These are phyloP conservation scores for Dactylonectria estremocensis DNA, from an alignment of 2,329 filamentous ascomycete species.

Conservation along the genomic window DNA sequence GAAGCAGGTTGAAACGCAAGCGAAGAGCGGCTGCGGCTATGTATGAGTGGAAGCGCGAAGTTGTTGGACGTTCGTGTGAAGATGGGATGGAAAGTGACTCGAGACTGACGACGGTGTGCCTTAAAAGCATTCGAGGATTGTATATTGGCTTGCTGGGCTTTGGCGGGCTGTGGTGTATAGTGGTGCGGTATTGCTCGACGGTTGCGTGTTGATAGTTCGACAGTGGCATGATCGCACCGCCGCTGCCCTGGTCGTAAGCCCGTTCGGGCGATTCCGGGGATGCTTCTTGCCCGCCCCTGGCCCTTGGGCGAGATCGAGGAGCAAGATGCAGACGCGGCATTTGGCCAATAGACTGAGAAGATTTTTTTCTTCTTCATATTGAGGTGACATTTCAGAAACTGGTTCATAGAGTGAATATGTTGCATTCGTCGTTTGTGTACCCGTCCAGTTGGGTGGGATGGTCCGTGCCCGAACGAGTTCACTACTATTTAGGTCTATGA, in stretches of 20 bases:
- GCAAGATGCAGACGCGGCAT: background rate
- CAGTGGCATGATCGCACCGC: slow-evolving; percentile 42
- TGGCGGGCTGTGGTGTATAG: background rate
- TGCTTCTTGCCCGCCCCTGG: slow-evolving; percentile 5
- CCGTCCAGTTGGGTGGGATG: background rate
- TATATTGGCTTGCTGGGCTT: slow-evolving; percentile 31
- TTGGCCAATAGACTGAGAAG: background rate
- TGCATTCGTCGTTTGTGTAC: background rate
- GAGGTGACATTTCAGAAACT: background rate
- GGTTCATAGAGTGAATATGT: background rate
- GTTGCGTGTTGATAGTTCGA: slow-evolving; percentile 45
- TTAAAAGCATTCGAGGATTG: slow-evolving; percentile 23
- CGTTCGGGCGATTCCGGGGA: slow-evolving; percentile 33
- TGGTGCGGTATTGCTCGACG: slow-evolving; percentile 23
- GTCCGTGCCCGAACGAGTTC: slow-evolving; percentile 1
- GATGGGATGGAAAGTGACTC: slow-evolving; percentile 31
- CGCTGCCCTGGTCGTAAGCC: slow-evolving; percentile 35
- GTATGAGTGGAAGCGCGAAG: background rate
- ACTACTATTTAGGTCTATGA: no score
- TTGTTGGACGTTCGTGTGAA: slow-evolving; percentile 25
- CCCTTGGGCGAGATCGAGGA: background rate
- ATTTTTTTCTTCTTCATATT: background rate
- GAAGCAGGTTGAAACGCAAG: slow-evolving; percentile 20
- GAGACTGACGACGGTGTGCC: slow-evolving; percentile 33
- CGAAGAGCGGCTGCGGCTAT: slow-evolving; percentile 16